phyloP scores from a whole-genome alignment of 164 flowering plant species.

The Stephania japonica region DNA sequence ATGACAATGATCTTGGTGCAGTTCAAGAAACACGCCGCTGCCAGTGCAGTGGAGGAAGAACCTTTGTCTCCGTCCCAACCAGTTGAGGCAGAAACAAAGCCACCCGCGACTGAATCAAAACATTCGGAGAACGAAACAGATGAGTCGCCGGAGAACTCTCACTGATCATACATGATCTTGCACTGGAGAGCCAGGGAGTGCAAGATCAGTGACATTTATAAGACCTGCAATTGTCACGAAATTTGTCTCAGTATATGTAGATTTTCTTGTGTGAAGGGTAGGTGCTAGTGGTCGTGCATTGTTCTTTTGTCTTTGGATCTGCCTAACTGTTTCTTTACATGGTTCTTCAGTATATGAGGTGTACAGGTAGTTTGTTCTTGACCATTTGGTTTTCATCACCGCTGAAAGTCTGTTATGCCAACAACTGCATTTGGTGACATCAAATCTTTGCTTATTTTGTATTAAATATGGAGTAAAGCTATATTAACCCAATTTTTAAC shows the following conservation, averaged over 20 bases:
- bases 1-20: slow-evolving; percentile 98
- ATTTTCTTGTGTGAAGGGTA: neutral
- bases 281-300: neutral
- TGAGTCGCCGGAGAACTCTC: neutral
- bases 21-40: slow-evolving; percentile 59
- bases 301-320: neutral
- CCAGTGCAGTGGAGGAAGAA: slow-evolving; percentile 10
- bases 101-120: neutral
- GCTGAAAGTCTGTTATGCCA: too few species aligned
- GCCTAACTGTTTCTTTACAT: neutral
- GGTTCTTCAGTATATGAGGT: neutral
- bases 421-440: too few species aligned
- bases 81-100: neutral
- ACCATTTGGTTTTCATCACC: neutral
- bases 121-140: neutral
- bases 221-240: neutral
- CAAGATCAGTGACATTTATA: neutral
- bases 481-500: too few species aligned
- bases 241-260: neutral
- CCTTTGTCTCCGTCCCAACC: neutral
- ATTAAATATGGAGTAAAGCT: too few species aligned
- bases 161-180: neutral
- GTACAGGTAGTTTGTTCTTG: neutral
- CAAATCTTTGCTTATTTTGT: too few species aligned
- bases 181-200: neutral